A percentile compares a stretch with the other conserved stretches of the same genome.
These are phyloP conservation scores for Aspergillus sp. DNA, from an alignment of 2,329 filamentous ascomycete species.

Conservation along the genomic window DNA sequence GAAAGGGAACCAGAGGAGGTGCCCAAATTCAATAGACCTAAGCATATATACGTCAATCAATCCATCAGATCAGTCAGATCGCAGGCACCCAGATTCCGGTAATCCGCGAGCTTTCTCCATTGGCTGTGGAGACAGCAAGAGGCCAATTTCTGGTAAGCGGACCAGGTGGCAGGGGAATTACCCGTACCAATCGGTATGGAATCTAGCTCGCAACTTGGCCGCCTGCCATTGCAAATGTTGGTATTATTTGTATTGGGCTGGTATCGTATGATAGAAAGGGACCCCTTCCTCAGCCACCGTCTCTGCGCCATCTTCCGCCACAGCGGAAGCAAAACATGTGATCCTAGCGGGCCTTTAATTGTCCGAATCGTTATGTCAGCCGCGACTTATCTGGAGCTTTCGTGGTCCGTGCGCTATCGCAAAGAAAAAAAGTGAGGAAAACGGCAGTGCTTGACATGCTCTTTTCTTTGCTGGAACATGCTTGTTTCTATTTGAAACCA, in stretches of 20 bases:
- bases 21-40: not conserved
- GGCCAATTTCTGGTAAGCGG: not conserved
- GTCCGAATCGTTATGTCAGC: conserved; percentile 11
- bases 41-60: conserved; percentile 9
- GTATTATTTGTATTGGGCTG: not conserved
- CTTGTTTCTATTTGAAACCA: not conserved
- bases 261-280: conserved; percentile 4
- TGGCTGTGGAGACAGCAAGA: conserved; percentile 4
- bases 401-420: conserved; percentile 23
- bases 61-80: conserved; percentile 3
- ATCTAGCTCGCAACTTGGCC: conserved; percentile 1
- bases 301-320: not conserved
- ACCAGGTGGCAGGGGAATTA: not conserved
- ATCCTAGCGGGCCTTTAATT: conserved; percentile 4
- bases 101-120: not conserved
- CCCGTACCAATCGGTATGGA: not conserved
- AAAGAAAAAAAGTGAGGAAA: conserved; percentile 16
- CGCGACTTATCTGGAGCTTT: conserved; percentile 9
- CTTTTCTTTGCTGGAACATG: not conserved
- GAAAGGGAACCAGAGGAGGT: not conserved
- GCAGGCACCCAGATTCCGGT: conserved; percentile 21
- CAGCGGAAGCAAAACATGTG: not conserved
- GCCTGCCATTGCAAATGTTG: not conserved
- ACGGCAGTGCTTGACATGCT: not conserved
- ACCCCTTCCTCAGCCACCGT: not conserved